Percentiles rank a stretch among this genome's conserved stretches.
phyloP scores from a whole-genome alignment of 371 early-diverging fungal species.

The Apophysomyces variabilis region DNA sequence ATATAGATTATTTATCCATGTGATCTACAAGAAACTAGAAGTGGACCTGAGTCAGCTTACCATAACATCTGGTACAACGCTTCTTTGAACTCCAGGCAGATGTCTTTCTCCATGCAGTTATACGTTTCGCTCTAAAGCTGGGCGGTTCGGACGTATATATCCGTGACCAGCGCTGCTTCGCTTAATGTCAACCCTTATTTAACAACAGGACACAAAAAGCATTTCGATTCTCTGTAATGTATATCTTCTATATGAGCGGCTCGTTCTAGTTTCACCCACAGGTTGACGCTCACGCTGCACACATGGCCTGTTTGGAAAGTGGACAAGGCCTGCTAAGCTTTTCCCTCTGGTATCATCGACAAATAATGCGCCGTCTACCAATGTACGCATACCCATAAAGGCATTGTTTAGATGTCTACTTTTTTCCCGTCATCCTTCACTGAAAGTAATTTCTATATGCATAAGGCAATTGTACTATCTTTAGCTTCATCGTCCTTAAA shows the following conservation, averaged over 20 bases:
- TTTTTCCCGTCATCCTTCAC: not conserved
- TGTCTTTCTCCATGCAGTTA: not conserved
- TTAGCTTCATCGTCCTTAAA: not conserved
- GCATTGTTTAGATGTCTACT: not conserved
- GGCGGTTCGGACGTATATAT: not conserved
- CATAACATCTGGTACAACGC: not conserved
- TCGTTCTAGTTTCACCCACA: not conserved
- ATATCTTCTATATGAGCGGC: not conserved
- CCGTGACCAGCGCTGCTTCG: not conserved
- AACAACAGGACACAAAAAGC: too few relatives aligned
- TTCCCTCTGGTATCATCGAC: not conserved
- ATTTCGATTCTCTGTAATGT: too few relatives aligned
- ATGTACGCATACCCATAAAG: not conserved
- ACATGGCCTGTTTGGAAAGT: not conserved
- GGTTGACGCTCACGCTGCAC: not conserved
- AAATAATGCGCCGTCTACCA: not conserved
- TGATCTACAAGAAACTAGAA: not conserved
- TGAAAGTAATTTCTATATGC: not conserved
- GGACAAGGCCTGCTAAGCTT: not conserved
- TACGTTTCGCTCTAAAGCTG: not conserved
- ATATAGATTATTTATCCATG: not conserved
- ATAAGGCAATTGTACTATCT: not conserved
- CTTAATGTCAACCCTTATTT: not conserved
- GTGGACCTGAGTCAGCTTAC: not conserved
- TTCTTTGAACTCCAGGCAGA: not conserved